These are phyloP conservation scores for Lenwebbia sp. DNA, from an alignment of 345 rosid species.

Conservation along the genomic window DNA sequence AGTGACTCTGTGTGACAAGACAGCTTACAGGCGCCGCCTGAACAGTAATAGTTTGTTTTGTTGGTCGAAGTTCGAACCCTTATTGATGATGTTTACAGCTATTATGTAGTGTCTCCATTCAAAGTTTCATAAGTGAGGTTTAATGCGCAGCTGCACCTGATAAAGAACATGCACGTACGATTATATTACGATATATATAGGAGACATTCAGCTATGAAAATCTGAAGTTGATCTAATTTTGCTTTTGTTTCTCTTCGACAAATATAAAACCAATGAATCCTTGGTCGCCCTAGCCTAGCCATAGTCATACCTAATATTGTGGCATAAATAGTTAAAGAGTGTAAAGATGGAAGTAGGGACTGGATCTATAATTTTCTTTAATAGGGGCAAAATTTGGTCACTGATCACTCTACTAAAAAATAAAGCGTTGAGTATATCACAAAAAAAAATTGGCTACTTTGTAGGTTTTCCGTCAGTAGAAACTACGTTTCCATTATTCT, in stretches of 20 bases:
- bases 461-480: too few species aligned
- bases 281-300: background rate
- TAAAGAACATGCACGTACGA: background rate
- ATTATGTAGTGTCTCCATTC: background rate
- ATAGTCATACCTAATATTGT: background rate
- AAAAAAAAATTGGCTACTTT: too few species aligned
- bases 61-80: background rate
- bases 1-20: background rate
- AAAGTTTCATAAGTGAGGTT: background rate
- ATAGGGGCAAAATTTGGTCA: background rate
- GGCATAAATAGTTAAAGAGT: too few species aligned
- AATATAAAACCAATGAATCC: background rate
- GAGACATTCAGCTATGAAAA: background rate
- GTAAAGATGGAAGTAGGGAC: background rate
- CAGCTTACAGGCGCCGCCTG: background rate
- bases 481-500: too few species aligned
- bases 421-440: too few species aligned
- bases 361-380: background rate
- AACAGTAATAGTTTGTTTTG: background rate
- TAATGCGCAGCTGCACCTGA: background rate
- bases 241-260: background rate
- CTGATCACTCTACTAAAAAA: too few species aligned
- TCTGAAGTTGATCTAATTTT: background rate
- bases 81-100: background rate
- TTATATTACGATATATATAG: background rate